A percentile compares a stretch with the other conserved stretches of the same genome.
Conservation (phyloP, 2,329 filamentous ascomycete genomes). For the Ceratocystis harringtonii region DNA sequence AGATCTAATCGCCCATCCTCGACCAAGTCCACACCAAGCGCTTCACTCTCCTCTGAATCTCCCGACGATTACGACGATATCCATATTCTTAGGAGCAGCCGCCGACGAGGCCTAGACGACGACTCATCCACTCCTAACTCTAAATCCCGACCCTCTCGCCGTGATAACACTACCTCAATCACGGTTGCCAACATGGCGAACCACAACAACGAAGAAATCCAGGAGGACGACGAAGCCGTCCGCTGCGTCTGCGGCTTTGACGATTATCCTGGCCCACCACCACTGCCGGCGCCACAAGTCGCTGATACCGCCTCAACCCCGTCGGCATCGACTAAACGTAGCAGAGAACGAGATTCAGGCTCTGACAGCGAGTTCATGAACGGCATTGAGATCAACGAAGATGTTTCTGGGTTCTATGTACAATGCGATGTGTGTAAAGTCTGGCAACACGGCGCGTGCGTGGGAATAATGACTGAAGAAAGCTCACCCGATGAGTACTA, state of each 20-base stretch:
- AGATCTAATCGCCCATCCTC: slow-evolving; percentile 51
- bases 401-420: slow-evolving; percentile 88
- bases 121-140: slow-evolving; percentile 25
- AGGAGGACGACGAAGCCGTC: slow-evolving; percentile 85
- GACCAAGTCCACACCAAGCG: slow-evolving; percentile 60
- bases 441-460: slow-evolving; percentile 96
- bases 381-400: slow-evolving; percentile 55
- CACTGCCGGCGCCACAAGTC: slow-evolving; percentile 31
- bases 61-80: slow-evolving; percentile 54
- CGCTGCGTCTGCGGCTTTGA: slow-evolving; percentile 88
- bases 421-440: slow-evolving; percentile 97
- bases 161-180: slow-evolving; percentile 22
- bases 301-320: neutral
- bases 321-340: slow-evolving; percentile 34
- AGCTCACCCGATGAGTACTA: slow-evolving; percentile 94
- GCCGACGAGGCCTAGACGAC: slow-evolving; percentile 58
- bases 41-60: slow-evolving; percentile 55
- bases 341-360: slow-evolving; percentile 34
- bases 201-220: slow-evolving; percentile 44
- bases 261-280: slow-evolving; percentile 78
- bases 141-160: slow-evolving; percentile 22
- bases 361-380: slow-evolving; percentile 38
- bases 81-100: slow-evolving; percentile 58
- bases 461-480: slow-evolving; percentile 89
- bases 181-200: slow-evolving; percentile 37